phyloP scores from a whole-genome alignment of 805 yeast genomes.

The Metschnikowia drakensbergensis region DNA sequence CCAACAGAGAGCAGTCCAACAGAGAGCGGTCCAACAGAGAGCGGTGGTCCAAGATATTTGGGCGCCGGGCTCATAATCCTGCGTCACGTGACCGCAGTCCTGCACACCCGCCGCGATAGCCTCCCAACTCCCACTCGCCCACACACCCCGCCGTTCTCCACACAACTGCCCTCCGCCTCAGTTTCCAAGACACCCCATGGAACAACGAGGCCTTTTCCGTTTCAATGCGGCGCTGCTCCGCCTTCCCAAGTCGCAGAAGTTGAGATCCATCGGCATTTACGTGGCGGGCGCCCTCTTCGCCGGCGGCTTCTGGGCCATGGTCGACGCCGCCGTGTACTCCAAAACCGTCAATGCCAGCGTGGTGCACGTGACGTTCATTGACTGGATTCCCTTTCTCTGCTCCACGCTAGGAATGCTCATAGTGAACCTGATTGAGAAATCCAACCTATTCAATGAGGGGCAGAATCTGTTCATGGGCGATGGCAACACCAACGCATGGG shows the following conservation, averaged over 20 bases:
- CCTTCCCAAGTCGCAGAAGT: conserved; percentile 65
- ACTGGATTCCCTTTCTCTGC: conserved; percentile 93
- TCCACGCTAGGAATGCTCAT: conserved; percentile 87
- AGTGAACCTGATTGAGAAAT: conserved; percentile 68
- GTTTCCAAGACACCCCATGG: conserved; percentile 25
- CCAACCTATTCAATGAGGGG: conserved; percentile 47
- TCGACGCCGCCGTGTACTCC: conserved; percentile 86
- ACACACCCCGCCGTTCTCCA: not conserved
- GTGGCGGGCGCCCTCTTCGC: conserved; percentile 76
- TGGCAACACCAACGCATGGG: conserved; percentile 69
- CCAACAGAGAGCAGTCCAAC: too few relatives aligned
- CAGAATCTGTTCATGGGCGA: conserved; percentile 41
- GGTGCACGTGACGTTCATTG: conserved; percentile 86
- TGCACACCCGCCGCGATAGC: not conserved
- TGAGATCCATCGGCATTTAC: conserved; percentile 73
- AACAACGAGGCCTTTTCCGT: conserved; percentile 55
- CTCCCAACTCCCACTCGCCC: not conserved
- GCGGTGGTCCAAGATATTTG: too few relatives aligned
- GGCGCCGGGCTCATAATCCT: too few relatives aligned
- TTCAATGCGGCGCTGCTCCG: conserved; percentile 51
- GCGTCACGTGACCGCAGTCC: not conserved
- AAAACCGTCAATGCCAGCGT: conserved; percentile 78
- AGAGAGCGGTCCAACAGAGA: too few relatives aligned
- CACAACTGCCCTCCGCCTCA: too few relatives aligned
- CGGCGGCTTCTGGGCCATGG: conserved; percentile 81